Conservation (phyloP, 2,329 filamentous ascomycete genomes). For the Penicillium olsonii region DNA sequence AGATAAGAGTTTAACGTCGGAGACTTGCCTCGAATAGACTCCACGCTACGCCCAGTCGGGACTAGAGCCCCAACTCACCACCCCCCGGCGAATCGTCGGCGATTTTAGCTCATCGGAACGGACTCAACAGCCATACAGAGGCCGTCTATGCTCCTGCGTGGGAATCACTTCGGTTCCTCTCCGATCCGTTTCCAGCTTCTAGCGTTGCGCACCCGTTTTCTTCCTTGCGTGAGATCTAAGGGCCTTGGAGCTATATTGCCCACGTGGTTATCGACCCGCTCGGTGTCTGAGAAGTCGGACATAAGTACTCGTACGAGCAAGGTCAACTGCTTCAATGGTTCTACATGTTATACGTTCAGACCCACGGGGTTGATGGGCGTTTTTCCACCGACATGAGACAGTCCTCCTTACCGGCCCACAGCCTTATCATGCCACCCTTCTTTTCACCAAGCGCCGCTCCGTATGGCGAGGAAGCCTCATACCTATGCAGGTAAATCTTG, state of each 20-base stretch:
- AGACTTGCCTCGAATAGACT: neutral
- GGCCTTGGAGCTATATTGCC: neutral
- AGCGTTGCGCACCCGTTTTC: neutral
- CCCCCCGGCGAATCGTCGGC: conserved; percentile 10
- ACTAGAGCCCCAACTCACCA: neutral
- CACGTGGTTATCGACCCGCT: neutral
- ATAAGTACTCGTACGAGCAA: neutral
- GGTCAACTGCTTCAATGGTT: too few relatives aligned
- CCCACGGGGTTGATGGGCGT: too few relatives aligned
- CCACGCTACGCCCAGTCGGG: neutral
- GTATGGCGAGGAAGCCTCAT: too few relatives aligned
- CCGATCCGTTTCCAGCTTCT: neutral
- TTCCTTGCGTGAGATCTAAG: neutral
- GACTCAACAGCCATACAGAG: neutral
- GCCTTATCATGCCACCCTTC: too few relatives aligned
- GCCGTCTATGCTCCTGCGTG: neutral
- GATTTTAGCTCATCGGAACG: neutral
- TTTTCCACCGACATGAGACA: too few relatives aligned
- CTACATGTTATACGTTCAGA: too few relatives aligned
- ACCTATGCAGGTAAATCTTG: too few relatives aligned
- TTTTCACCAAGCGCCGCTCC: too few relatives aligned
- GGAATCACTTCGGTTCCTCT: neutral
- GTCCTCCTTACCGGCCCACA: too few relatives aligned
- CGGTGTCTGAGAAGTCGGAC: neutral
- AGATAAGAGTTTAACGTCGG: conserved; percentile 14